Percentiles rank a stretch among this genome's conserved stretches.
Conservation (phyloP, 345 rosid genomes). For the Citrus cavaleriei region DNA sequence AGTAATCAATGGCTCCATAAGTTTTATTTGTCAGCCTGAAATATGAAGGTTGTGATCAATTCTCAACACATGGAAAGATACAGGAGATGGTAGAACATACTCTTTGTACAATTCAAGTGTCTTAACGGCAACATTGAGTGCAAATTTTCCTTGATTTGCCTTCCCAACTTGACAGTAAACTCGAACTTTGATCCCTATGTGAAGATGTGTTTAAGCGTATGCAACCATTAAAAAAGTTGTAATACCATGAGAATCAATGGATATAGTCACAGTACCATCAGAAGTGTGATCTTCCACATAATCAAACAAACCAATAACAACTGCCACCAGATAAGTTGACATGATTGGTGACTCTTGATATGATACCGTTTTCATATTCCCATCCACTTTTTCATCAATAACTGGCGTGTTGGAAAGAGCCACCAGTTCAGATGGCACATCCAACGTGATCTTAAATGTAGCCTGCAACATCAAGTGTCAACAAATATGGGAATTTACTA, state of each 20-base stretch:
- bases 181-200: constrained; percentile 74
- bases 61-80: neutral
- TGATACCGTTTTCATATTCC: constrained; percentile 53
- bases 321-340: constrained; percentile 95
- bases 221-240: neutral
- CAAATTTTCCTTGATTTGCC: constrained; percentile 83
- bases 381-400: constrained; percentile 63
- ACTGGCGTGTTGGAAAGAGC: constrained; percentile 95
- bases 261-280: constrained; percentile 47
- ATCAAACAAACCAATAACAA: constrained; percentile 89
- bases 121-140: constrained; percentile 87
- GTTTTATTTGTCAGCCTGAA: constrained; percentile 3
- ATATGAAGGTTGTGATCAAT: neutral
- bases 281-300: constrained; percentile 84
- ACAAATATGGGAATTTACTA: neutral
- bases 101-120: constrained; percentile 78
- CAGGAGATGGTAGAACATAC: constrained; percentile 42
- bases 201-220: constrained; percentile 13
- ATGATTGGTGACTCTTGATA: constrained; percentile 88
- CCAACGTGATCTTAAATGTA: constrained; percentile 83
- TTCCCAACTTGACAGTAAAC: constrained; percentile 92
- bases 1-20: neutral
- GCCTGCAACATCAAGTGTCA: constrained; percentile 51
- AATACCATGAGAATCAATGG: neutral
- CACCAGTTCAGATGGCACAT: constrained; percentile 74